Conservation (phyloP, 169 alveolate species). For the Amoebophrya sp. region DNA sequence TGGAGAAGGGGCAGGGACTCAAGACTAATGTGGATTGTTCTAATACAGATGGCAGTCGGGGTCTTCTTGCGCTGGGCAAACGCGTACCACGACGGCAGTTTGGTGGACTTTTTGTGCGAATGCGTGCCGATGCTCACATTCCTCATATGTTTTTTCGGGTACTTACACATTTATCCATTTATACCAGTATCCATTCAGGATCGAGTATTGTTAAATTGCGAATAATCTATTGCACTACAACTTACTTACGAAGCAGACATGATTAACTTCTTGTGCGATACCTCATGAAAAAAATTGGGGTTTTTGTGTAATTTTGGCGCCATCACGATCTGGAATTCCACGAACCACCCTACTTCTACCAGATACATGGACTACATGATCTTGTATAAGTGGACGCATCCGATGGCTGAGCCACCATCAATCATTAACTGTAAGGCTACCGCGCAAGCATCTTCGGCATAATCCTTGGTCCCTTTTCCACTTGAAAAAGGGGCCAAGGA, state of each 20-base stretch:
- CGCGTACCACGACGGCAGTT: conserved; percentile 73
- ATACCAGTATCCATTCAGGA: no score
- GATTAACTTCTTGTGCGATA: no score
- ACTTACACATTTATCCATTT: conserved; percentile 88
- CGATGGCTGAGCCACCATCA: conserved; percentile 80
- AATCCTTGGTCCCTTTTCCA: no score
- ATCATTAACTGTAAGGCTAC: no score
- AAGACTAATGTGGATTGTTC: no score
- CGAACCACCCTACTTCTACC: not conserved
- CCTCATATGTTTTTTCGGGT: conserved; percentile 88
- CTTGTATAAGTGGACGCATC: conserved; percentile 81
- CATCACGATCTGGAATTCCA: no score
- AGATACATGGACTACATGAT: conserved; percentile 67
- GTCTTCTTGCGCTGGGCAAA: conserved; percentile 53
- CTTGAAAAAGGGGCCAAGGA: no score
- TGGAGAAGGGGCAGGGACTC: no score
- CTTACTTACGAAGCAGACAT: no score
- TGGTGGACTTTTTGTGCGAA: conserved; percentile 88
- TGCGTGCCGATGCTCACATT: conserved; percentile 93
- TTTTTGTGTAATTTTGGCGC: no score
- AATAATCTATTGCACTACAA: conserved; percentile 78
- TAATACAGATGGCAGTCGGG: not conserved
- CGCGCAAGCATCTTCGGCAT: no score
- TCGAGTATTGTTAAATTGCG: conserved; percentile 92
- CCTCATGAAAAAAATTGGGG: no score